Evolutionary conservation across 2,329 filamentous ascomycete genomes (phyloP).

Genomic region (Cercospora sp.): DNA sequence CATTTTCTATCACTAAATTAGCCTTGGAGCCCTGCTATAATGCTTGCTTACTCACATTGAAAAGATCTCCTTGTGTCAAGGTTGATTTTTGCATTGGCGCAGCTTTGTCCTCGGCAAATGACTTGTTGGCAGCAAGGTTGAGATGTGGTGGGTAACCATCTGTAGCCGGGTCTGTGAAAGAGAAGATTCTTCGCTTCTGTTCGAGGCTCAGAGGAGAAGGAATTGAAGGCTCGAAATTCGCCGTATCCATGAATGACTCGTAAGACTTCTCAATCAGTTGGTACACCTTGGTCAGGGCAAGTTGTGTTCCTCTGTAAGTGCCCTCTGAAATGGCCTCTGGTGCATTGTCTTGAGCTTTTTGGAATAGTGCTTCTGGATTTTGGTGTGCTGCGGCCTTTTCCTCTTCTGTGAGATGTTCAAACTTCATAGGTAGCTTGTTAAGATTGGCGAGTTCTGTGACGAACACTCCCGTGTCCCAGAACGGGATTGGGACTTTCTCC

Average conservation of each 20-base stretch:
- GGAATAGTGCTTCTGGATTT: conserved; percentile 24
- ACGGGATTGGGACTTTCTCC: conserved; percentile 18
- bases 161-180: conserved; percentile 24
- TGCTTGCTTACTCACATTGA: conserved; percentile 21
- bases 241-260: conserved; percentile 26
- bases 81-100: conserved; percentile 15
- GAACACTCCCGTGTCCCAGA: conserved; percentile 27
- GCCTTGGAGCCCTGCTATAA: fast-evolving
- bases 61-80: conserved; percentile 26
- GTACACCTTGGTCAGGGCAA: conserved; percentile 29
- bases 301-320: conserved; percentile 26
- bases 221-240: conserved; percentile 29
- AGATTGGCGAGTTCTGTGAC: conserved; percentile 22
- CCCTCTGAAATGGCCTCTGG: conserved; percentile 21
- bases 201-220: conserved; percentile 21
- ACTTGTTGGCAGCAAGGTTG: conserved; percentile 30
- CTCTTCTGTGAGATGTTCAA: conserved; percentile 18
- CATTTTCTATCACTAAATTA: conserved; percentile 14
- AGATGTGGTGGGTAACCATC: conserved; percentile 37
- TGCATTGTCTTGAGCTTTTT: conserved; percentile 16
- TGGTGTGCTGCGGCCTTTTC: conserved; percentile 18
- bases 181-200: conserved; percentile 26
- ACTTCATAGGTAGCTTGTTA: conserved; percentile 14
- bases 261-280: conserved; percentile 27
- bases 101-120: conserved; percentile 26